Base-by-base conservation (phyloP, 2,329 filamentous ascomycete species). In the Juglanconis juglandina region DNA sequence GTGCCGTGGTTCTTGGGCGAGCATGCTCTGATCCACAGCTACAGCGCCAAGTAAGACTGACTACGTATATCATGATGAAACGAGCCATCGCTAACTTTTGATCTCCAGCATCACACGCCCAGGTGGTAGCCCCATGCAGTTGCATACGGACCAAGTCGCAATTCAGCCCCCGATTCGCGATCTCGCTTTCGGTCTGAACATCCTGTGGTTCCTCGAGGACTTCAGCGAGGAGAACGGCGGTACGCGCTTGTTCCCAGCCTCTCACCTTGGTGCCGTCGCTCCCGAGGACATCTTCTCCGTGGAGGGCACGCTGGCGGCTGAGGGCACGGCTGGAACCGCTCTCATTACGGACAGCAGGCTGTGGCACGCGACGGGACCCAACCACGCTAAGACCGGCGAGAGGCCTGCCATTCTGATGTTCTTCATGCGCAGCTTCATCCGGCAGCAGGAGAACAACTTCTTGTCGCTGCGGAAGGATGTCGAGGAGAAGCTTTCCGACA, bases 371-470 rank as follows among this genome's bases (percentile, higher is more conserved):
- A 71, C 69, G 33, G 69, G 69, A 3, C 63, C 66, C 3, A 70
- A 71, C 57, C 61, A 55, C 10, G 65, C 64, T 8, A 63, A 60
- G 10, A 37, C 49, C 3, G 65, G 64, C 35, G 68, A 68, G 48
- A 55, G 67, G 4, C 68, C 68, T 2, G 68, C 66, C 24, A 68
- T 71, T 51, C 62, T 71, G 17, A 65, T 68, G 58, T 71, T 70
- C 58, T 73, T 72, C 63, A 69, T 70, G 65, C 65, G 70, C 2
- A 67, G 66, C 5, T 71, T 67, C 41, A 65, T 72, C n/a, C 64
- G 70, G 2, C 67, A 67, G 56, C 68, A 71, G 53, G 70, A 72
- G 60, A 71, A 72, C 59, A 67, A 68, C 57, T 67, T 63, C 59
- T 49, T 71, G 50, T 70, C 68, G 5, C 60, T 71, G 56, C 65